Base-by-base conservation (phyloP, 1,284 basidiomycete genomes). In the Trichosporon ovoides region DNA sequence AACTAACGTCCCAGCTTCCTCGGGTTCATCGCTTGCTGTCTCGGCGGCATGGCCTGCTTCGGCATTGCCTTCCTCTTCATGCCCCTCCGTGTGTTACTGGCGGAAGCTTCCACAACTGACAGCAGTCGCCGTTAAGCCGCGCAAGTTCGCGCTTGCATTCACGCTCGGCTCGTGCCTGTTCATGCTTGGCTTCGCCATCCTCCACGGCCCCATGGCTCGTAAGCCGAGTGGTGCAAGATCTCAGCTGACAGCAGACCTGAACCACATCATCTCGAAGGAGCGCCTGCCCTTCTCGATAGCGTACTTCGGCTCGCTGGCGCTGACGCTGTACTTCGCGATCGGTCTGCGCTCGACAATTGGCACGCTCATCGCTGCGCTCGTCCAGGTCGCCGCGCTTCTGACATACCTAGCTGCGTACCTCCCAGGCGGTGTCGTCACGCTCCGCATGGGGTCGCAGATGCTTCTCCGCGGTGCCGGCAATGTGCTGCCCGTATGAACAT, bases 11-110 rank as follows among this genome's bases (percentile, higher is more conserved):
- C 24, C 37, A 92, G 90, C 67, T 81, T 98, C 66, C 79, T 98
- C 9, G 95, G 92, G n/a, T 99, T 99, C 75, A 84, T 91, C 54
- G 88, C 85, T 24, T 98, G 94, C 72, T 80, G 95, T 50, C 79
- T 89, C 18, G 95, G 95, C 11, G 93, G 93, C 6, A 86, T 85
- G 38, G 88, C 94, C 1, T 98, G 95, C 79, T 98, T 99, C 82
- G 86, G 91, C 62, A 88, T 98, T 54, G 86, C 92, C 14, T 98
- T 98, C 80, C 74, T 98, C 61, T 93, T 91, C 14, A 80, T 96
- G 20, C 92, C 94, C 4, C 76, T 93, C 55, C 81, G 76, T 77
- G 56, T 64, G 72, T 67, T 19, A n/a, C n/a, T 13, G 19, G 37
- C 4, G 18, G 16, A 3, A 12, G 7, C 7, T 12, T n/a, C 22